Conservation (phyloP, 805 yeast species). For the Candida saitoana region DNA sequence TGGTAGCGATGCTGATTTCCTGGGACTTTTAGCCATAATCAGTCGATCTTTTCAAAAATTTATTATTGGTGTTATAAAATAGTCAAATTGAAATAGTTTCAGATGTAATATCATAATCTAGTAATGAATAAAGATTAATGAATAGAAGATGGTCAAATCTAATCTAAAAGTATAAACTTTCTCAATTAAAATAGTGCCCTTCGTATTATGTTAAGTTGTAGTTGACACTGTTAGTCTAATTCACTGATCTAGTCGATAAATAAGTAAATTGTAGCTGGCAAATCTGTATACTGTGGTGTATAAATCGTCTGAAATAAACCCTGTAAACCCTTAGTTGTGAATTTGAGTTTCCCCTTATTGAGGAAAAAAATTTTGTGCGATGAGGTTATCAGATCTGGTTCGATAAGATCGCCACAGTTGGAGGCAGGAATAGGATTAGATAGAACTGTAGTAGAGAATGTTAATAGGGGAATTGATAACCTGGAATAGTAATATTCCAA, state of each 20-base stretch:
- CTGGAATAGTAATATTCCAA: no score
- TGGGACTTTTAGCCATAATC: conserved; percentile 31
- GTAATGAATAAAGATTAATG: background rate
- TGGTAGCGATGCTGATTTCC: conserved; percentile 10
- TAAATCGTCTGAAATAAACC: background rate
- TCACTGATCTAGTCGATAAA: background rate
- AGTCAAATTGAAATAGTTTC: background rate
- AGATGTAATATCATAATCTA: conserved; percentile 1
- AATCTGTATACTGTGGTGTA: background rate
- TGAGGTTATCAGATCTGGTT: background rate
- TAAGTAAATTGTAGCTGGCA: background rate
- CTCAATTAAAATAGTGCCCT: background rate
- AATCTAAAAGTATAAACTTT: background rate
- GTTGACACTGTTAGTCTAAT: background rate
- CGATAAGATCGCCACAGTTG: background rate
- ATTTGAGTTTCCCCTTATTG: background rate
- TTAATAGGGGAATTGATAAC: no score
- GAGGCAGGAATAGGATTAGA: no score
- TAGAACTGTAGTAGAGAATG: no score
- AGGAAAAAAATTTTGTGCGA: conserved; percentile 1
- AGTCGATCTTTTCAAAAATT: conserved; percentile 1
- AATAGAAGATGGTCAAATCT: background rate
- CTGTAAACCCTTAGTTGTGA: background rate
- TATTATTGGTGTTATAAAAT: background rate
- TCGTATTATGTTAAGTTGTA: background rate